Evolutionary conservation across 1,284 basidiomycete species (phyloP).

Genomic region (Stygiomarasmius scandens): DNA sequence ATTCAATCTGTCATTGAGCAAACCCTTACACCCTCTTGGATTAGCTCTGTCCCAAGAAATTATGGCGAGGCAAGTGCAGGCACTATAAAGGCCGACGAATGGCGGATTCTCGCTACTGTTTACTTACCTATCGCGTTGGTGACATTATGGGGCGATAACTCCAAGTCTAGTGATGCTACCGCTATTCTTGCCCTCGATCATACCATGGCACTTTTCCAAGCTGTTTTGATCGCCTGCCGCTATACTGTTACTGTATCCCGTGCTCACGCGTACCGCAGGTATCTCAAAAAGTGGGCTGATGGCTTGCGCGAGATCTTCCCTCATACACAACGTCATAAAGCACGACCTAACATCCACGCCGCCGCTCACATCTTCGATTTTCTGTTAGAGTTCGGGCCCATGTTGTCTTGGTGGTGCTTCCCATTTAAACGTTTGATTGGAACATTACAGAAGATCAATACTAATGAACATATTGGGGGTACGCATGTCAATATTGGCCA

Average conservation of each 20-base stretch:
- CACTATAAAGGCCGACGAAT: constrained; percentile 39
- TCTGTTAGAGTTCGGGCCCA: constrained; percentile 22
- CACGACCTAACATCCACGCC: constrained; percentile 25
- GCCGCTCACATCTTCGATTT: constrained; percentile 23
- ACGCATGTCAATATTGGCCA: not conserved
- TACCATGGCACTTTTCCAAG: constrained; percentile 14
- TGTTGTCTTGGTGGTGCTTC: constrained; percentile 25
- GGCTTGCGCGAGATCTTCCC: constrained; percentile 13
- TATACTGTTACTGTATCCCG: constrained; percentile 9
- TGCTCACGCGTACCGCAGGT: constrained; percentile 15
- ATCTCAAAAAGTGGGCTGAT: constrained; percentile 16
- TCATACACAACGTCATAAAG: constrained; percentile 18
- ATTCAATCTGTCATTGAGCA: constrained; percentile 27
- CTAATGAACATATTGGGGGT: constrained; percentile 17
- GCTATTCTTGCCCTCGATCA: constrained; percentile 6
- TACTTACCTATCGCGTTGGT: constrained; percentile 35
- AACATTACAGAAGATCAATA: constrained; percentile 21
- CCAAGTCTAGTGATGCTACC: not conserved
- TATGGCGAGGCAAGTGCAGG: constrained; percentile 33
- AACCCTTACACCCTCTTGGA: constrained; percentile 32
- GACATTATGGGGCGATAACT: constrained; percentile 25
- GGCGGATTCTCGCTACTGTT: constrained; percentile 32
- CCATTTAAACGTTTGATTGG: constrained; percentile 26
- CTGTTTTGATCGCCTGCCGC: constrained; percentile 3
- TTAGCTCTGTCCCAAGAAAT: constrained; percentile 33